phyloP scores from a whole-genome alignment of 176 grass and related monocot genomes.

The Hyparrhenia diplandra region DNA sequence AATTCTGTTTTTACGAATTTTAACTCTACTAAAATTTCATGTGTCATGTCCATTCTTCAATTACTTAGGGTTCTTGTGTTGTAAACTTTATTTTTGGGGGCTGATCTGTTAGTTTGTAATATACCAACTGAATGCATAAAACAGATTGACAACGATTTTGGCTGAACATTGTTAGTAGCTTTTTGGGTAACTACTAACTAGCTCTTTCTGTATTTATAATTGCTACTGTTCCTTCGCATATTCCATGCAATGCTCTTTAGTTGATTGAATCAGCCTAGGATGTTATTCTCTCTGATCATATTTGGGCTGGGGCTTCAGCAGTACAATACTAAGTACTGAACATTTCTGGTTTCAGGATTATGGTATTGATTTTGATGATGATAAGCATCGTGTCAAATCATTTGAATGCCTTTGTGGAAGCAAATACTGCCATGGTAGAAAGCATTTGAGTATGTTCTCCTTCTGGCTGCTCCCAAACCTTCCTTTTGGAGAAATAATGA shows the following conservation, averaged over 20 bases:
- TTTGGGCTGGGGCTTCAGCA: neutral
- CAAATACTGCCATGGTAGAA: conserved; percentile 33
- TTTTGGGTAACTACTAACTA: neutral
- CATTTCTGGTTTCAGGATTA: conserved; percentile 41
- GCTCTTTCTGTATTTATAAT: neutral
- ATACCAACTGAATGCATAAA: neutral
- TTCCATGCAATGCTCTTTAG: neutral
- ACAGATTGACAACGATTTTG: neutral
- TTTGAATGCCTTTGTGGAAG: conserved; percentile 41
- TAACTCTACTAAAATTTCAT: neutral
- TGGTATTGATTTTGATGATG: conserved; percentile 35
- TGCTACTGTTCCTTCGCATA: neutral
- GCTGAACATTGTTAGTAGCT: neutral
- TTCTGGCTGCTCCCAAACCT: neutral
- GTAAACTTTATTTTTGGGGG: neutral
- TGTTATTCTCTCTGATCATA: neutral
- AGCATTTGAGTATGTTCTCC: conserved; percentile 14
- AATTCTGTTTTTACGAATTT: neutral
- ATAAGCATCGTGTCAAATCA: neutral
- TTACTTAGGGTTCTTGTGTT: neutral
- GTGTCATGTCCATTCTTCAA: neutral
- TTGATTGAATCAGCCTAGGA: neutral
- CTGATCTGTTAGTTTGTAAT: neutral
- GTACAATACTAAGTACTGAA: neutral
- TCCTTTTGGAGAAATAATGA: neutral